These are phyloP conservation scores for Blastobotrys malaysiensis DNA, from an alignment of 1,139 yeast species.

Conservation along the genomic window DNA sequence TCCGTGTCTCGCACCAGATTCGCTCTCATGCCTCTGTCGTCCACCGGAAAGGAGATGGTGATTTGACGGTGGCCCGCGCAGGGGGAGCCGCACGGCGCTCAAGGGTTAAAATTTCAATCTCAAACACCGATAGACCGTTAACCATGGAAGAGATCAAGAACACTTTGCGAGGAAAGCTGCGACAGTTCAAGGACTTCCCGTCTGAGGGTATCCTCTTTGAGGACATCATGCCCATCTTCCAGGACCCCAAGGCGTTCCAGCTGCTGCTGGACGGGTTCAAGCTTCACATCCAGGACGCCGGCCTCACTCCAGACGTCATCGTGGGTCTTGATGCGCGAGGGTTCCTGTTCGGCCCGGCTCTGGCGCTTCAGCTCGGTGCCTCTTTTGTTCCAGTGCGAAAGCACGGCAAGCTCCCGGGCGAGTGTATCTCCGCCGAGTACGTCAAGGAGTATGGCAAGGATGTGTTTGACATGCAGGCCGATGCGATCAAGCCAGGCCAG, in stretches of 20 bases:
- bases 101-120: too few species aligned
- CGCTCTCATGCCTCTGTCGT: not conserved
- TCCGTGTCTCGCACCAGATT: not conserved
- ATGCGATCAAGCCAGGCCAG: constrained; percentile 72
- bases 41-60: not conserved
- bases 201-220: constrained; percentile 88
- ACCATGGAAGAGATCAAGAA: constrained; percentile 14
- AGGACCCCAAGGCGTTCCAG: constrained; percentile 72
- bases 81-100: not conserved
- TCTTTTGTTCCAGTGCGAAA: constrained; percentile 95
- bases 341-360: constrained; percentile 89
- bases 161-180: constrained; percentile 29
- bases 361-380: constrained; percentile 82
- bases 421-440: constrained; percentile 64
- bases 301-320: constrained; percentile 70
- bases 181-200: constrained; percentile 91
- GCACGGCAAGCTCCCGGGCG: constrained; percentile 92
- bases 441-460: constrained; percentile 89
- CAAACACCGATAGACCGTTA: not conserved
- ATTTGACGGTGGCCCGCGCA: not conserved
- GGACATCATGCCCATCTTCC: constrained; percentile 91
- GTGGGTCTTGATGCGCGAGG: constrained; percentile 98
- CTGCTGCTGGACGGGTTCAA: constrained; percentile 77
- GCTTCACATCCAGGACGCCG: constrained; percentile 56
- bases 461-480: constrained; percentile 81